Base-by-base conservation (phyloP, 768 basidiomycete genomes). In the Punctularia strigosozonata region DNA sequence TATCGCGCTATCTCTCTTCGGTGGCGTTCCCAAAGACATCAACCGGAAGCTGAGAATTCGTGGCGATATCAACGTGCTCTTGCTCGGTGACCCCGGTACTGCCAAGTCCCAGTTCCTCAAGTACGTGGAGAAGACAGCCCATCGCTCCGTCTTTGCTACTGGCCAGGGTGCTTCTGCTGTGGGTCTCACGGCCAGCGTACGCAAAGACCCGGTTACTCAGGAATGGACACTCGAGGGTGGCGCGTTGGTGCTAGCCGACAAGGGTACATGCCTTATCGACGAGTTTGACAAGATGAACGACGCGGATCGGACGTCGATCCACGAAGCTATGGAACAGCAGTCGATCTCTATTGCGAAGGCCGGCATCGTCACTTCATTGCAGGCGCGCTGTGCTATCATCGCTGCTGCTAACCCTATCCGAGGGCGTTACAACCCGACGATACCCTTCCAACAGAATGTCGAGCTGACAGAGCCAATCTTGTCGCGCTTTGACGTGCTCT, bases 201-300 rank as follows among this genome's bases (percentile, higher is more conserved):
- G 95, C 38, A 97, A 95, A 60, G 95, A 99, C 53, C 91, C 95
- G 0, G 74, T 98, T 41, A 98, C 95, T 8, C 74, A 82, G 15
- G 95, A 98, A 61, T 99, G 95, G 95, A 98, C 95, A 3, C 71
- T 99, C 20, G 95, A 99, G 60, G 95, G 95, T 12, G 95, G 95
- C 6, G 95, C 95, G 2, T 69, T 99, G 7, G 95, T 99, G n/a
- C 69, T 99, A 15, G 95, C 95, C 2, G 95, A 99, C 62, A 95
- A 94, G 61, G 95, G 95, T 10, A 88, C 84, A 20, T 98, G 95
- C 54, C 66, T 98, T 25, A 99, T 99, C 48, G 95, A 99, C 62
- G 95, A 98, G 58, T 98, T 99, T 57, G 95, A 99, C 67, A 99
- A 99, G 69, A 99, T 99, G 95, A 98, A 98, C 61, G 95, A 98